Conservation (phyloP, 257 asterid genomes). For the Nicotiana attenuata region DNA sequence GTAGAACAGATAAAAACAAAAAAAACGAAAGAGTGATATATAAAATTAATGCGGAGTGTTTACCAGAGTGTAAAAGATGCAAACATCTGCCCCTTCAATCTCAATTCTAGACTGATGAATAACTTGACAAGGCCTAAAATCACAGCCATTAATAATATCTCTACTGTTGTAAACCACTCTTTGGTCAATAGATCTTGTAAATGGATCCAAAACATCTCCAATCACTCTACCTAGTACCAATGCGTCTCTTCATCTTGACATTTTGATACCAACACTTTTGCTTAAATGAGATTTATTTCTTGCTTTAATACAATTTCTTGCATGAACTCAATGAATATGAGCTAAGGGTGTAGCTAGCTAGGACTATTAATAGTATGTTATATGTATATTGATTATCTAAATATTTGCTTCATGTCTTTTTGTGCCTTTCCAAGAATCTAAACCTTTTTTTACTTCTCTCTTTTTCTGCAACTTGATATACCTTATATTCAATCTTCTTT, state of each 20-base stretch:
- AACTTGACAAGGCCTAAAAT: constrained; percentile 55
- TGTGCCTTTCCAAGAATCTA: not conserved
- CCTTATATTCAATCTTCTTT: too few species aligned
- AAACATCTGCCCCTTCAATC: constrained; percentile 64
- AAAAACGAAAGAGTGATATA: too few species aligned
- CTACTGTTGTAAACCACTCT: constrained; percentile 33
- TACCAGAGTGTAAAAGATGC: constrained; percentile 64
- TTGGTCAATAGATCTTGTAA: constrained; percentile 40
- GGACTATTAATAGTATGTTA: not conserved
- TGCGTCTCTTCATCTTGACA: constrained; percentile 56
- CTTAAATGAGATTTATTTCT: too few species aligned
- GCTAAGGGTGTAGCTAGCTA: too few species aligned
- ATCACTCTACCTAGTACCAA: constrained; percentile 57
- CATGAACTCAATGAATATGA: not conserved
- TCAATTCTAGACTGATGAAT: constrained; percentile 62
- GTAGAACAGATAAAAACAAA: too few species aligned
- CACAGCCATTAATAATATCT: constrained; percentile 52
- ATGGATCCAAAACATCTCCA: constrained; percentile 68
- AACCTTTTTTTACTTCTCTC: not conserved
- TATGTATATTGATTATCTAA: too few species aligned
- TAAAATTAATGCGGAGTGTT: not conserved
- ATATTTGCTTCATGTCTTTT: not conserved
- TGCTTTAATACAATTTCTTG: not conserved
- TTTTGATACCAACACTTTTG: not conserved
- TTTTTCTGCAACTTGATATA: too few species aligned